Evolutionary conservation across 2,329 filamentous ascomycete species (phyloP), one percentile per base, ranked within the genome.

Genomic region (Xylariaceae sp.): DNA sequence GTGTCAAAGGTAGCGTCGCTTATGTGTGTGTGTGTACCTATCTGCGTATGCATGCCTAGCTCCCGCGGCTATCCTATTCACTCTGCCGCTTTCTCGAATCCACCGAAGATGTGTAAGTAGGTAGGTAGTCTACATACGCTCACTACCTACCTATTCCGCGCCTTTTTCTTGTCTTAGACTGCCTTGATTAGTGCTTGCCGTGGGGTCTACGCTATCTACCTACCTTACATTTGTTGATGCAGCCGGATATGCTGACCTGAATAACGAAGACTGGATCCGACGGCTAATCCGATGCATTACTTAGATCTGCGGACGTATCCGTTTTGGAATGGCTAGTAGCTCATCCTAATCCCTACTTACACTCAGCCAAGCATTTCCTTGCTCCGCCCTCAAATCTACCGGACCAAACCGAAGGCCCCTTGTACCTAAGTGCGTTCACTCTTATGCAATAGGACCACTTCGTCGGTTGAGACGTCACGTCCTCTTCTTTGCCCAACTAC

Each of bases 211-310:
- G 34, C 32, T 19, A 19, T 19, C 19, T 19, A 19, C 19, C 19
- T 19, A 19, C 19, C 19, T 19, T 19, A 19, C 19, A 19, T 19
- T 19, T 19, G 19, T 19, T 48, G 32, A 43, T 43, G 49, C 31
- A 47, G 44, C 44, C 50, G 34, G 34, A 29, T 47, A 34, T 51
- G 31, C 32, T 39, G 11, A 44, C 49, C 52, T 19, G 40, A 8
- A 6, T 19, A 39, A 44, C 29, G 19, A 29, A 51, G 35, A 35
- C 47, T 40, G 26, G 31, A 30, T 32, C 12, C 44, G 50, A 41
- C 49, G 47, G 54, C 51, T 47, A 39, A 51, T 41, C 50, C 39
- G 32, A 42, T 54, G 48, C 47, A 51, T 40, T 51, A 50, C 35
- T 43, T 49, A 29, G 30, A 43, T 43, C 41, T 30, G 7, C 41